A percentile compares a stretch with the other conserved stretches of the same genome.
Conservation (phyloP, 1,284 basidiomycete species). For the Spongiforma sp. region DNA sequence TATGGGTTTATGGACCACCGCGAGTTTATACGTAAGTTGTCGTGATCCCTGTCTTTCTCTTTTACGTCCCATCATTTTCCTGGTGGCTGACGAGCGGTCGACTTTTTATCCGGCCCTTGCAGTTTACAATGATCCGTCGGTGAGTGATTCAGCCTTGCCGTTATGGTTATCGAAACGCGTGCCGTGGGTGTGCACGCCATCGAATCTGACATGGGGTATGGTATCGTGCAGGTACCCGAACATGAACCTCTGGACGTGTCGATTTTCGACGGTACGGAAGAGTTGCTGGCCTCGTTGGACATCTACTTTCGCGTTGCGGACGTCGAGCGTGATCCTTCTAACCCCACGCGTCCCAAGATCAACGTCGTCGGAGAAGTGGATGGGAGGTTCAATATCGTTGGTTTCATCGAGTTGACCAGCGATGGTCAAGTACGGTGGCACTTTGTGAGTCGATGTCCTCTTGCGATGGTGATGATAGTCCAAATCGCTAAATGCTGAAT, state of each 20-base stretch:
- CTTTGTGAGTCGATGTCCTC: slow-evolving; percentile 52
- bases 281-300: slow-evolving; percentile 54
- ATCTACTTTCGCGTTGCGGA: slow-evolving; percentile 51
- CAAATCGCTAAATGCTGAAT: neutral
- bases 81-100: slow-evolving; percentile 11
- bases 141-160: slow-evolving; percentile 30
- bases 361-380: slow-evolving; percentile 57
- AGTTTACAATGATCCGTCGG: slow-evolving; percentile 58
- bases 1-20: slow-evolving; percentile 75
- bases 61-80: neutral
- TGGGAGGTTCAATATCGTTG: slow-evolving; percentile 51
- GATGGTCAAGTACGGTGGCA: slow-evolving; percentile 66
- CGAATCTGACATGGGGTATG: neutral
- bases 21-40: slow-evolving; percentile 59
- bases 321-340: slow-evolving; percentile 47
- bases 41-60: too few species aligned
- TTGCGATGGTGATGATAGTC: neutral
- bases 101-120: too few species aligned
- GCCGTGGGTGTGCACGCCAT: too few species aligned
- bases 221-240: slow-evolving; percentile 28
- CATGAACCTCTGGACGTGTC: slow-evolving; percentile 44
- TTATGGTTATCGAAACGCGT: neutral
- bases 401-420: slow-evolving; percentile 59
- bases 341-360: slow-evolving; percentile 59
- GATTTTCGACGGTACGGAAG: slow-evolving; percentile 55